These are phyloP conservation scores for Xylariaceae sp. DNA, from an alignment of 2,329 filamentous ascomycete species.

Conservation along the genomic window DNA sequence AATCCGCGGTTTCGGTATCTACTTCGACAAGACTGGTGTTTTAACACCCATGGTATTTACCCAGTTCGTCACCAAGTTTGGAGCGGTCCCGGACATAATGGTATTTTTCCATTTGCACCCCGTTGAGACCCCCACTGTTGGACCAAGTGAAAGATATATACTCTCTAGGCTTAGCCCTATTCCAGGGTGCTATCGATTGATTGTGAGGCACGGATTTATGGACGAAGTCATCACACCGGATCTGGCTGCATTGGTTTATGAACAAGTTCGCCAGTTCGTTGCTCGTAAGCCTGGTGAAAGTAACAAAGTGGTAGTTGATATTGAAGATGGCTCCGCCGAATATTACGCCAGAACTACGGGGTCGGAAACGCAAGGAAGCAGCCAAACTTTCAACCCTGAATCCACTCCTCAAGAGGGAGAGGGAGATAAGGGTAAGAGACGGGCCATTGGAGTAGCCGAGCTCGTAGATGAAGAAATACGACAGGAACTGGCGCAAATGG, in stretches of 20 bases:
- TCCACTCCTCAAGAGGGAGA: slow-evolving; percentile 1
- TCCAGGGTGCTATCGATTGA: slow-evolving; percentile 63
- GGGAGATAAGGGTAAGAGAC: slow-evolving; percentile 8
- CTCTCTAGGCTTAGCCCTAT: slow-evolving; percentile 43
- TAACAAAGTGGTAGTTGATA: too few species aligned
- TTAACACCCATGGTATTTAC: slow-evolving; percentile 64
- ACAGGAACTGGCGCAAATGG: slow-evolving; percentile 42
- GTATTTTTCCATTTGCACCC: slow-evolving; percentile 72
- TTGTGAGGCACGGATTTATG: slow-evolving; percentile 68
- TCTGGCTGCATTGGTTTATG: slow-evolving; percentile 55
- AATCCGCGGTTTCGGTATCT: slow-evolving; percentile 62
- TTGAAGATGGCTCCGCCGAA: slow-evolving; percentile 10
- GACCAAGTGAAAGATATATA: slow-evolving; percentile 44
- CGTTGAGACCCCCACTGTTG: slow-evolving; percentile 54
- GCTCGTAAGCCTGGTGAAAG: slow-evolving; percentile 31
- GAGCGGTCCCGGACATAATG: slow-evolving; percentile 61
- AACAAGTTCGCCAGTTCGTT: slow-evolving; percentile 53
- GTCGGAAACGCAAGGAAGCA: slow-evolving; percentile 4
- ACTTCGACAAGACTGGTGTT: slow-evolving; percentile 73
- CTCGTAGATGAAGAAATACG: slow-evolving; percentile 26
- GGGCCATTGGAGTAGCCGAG: slow-evolving; percentile 12
- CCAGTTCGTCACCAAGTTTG: slow-evolving; percentile 70
- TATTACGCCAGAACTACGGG: slow-evolving; percentile 5
- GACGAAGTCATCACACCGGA: slow-evolving; percentile 66
- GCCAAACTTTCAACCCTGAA: slow-evolving; percentile 6